phyloP scores from a whole-genome alignment of 129 eudicot species.

The Flaveria ramosissima region DNA sequence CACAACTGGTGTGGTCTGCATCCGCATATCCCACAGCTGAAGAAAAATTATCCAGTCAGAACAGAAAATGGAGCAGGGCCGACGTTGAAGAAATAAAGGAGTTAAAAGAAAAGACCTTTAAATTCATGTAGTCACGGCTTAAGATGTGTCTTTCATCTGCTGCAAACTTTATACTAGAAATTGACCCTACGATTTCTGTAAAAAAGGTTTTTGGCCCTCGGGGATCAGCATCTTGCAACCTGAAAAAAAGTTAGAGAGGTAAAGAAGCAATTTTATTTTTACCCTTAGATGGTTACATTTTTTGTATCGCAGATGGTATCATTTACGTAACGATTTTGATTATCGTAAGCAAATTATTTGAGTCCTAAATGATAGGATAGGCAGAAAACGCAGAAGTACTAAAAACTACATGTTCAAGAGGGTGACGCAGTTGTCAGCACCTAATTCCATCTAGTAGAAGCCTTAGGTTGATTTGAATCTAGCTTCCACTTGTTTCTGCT shows the following conservation, averaged over 20 bases:
- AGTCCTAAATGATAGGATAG: not conserved
- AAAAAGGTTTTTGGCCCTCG: slow-evolving; percentile 71
- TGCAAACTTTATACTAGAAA: slow-evolving; percentile 75
- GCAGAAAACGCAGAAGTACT: not conserved
- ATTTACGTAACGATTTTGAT: not conserved
- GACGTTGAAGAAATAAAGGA: not conserved
- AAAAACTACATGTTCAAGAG: no score
- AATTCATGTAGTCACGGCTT: slow-evolving; percentile 88
- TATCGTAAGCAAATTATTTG: not conserved
- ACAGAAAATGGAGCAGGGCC: not conserved
- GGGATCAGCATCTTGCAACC: slow-evolving; percentile 59
- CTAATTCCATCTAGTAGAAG: no score
- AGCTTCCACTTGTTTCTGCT: no score
- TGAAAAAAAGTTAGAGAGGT: slow-evolving; percentile 19
- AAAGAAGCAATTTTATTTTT: not conserved
- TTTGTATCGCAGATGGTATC: not conserved
- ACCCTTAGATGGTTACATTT: not conserved
- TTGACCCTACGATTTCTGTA: slow-evolving; percentile 78
- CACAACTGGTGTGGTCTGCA: slow-evolving; percentile 65
- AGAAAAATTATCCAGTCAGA: slow-evolving; percentile 14
- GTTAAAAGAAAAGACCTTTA: slow-evolving; percentile 50
- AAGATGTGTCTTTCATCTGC: slow-evolving; percentile 70
- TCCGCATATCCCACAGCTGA: slow-evolving; percentile 81
- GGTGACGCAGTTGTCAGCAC: no score
- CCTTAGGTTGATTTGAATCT: no score